Evolutionary conservation across 441 rosid species (phyloP), one percentile per base, ranked within the genome.

Genomic region (Metrosideros polymorpha): DNA sequence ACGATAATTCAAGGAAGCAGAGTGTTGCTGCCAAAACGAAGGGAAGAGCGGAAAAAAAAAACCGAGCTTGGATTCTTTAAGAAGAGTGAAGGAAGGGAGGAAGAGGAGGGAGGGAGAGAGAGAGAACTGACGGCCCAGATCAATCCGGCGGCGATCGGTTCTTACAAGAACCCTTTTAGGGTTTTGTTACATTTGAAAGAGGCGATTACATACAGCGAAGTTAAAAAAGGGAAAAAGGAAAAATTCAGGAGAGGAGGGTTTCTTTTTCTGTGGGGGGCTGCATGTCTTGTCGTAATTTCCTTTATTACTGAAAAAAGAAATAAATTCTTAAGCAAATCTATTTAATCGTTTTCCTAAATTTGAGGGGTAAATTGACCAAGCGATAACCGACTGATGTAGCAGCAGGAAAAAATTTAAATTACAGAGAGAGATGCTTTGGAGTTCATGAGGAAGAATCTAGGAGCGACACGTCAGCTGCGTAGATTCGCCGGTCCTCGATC

Each of bases 131-230:
- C 92, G 92, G 92, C 82, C 85, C 85, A 82, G 93, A 94, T 92
- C 89, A 93, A 92, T 89, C 92, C 89, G 96, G 96, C 95, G 96
- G 96, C 97, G 95, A 92, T 91, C 89, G 90, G 90, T 88, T 90
- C 91, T 89, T 91, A 87, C 92, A 96, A 94, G 95, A 94, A 95
- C 93, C 96, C 83, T 94, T 94, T 94, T 92, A 94, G 97, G 97
- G 97, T 94, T 96, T 94, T 94, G 93, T 87, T 90, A 87, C 89
- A 82, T 85, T 88, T 87, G 71, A 83, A 86, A 22, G 89, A 82
- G 55, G 82, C 83, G 91, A 87, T 89, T 89, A 88, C 89, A 91
- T 84, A 84, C 90, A 86, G 89, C 87, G 53, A 86, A 82, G 82
- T 59, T 47, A 57, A 57, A 39, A 83, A 29, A 56, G 53, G 7